These are phyloP conservation scores for Euptelea pleiosperma DNA, from an alignment of 164 flowering plant genomes.

Conservation along the genomic window DNA sequence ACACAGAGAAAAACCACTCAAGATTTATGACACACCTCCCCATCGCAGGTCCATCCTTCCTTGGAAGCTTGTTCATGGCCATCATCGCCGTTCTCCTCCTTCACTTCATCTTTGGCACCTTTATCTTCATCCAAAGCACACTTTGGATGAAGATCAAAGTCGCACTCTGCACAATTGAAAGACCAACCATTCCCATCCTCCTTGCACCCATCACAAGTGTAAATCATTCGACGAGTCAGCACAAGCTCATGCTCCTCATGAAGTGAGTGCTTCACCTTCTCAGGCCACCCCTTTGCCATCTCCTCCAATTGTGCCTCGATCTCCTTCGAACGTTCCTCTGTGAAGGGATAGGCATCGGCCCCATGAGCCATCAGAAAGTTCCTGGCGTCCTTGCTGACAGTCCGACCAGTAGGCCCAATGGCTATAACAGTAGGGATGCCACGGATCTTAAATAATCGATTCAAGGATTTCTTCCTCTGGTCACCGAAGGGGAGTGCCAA, in stretches of 20 bases:
- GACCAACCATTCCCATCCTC: conserved; percentile 53
- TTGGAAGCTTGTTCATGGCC: conserved; percentile 11
- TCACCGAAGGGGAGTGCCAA: conserved; percentile 71
- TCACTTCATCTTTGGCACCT: conserved; percentile 8
- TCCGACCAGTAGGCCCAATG: conserved; percentile 60
- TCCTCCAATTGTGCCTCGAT: conserved; percentile 39
- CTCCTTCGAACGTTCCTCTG: conserved; percentile 46
- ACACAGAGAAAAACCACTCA: no score
- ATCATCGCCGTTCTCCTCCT: conserved; percentile 13
- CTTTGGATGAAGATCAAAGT: conserved; percentile 57
- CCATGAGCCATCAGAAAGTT: conserved; percentile 42
- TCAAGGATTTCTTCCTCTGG: conserved; percentile 32
- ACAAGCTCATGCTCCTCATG: conserved; percentile 63
- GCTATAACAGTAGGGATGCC: conserved; percentile 61
- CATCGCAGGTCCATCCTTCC: conserved; percentile 54
- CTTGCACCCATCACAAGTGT: conserved; percentile 45
- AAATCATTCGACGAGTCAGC: conserved; percentile 28
- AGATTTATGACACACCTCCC: conserved; percentile 35
- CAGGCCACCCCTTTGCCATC: conserved; percentile 67
- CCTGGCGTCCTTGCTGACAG: conserved; percentile 45
- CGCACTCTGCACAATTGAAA: conserved; percentile 46
- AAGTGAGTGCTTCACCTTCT: conserved; percentile 45
- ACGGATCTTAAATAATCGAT: conserved; percentile 40
- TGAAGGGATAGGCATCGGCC: conserved; percentile 71
- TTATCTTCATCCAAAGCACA: conserved; percentile 42